These are phyloP conservation scores for Umbellularia californica DNA, from an alignment of 164 flowering plant species.

Conservation along the genomic window DNA sequence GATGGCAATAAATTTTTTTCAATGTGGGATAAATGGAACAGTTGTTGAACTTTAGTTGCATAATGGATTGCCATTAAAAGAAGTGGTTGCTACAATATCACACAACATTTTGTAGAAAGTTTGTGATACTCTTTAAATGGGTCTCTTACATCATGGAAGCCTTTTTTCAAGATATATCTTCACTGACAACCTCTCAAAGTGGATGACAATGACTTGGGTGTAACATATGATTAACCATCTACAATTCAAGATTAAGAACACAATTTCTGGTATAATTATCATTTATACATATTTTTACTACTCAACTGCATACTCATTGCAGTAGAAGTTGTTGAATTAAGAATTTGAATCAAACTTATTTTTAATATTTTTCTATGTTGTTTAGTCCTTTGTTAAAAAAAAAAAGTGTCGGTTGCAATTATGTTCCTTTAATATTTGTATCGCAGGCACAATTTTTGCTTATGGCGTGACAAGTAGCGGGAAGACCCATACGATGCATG, in stretches of 20 bases:
- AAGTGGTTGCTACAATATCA: no score
- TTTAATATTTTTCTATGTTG: background rate
- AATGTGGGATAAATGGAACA: no score
- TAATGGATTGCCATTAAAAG: no score
- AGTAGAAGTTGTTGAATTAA: background rate
- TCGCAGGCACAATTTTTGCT: conserved; percentile 82
- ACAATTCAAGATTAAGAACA: background rate
- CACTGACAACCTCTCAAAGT: no score
- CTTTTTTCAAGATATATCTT: no score
- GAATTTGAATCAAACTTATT: background rate
- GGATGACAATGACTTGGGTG: background rate
- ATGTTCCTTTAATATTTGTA: background rate
- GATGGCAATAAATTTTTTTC: no score
- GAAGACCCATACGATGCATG: conserved; percentile 96
- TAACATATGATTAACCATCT: background rate
- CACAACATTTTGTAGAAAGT: no score
- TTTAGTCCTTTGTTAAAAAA: background rate
- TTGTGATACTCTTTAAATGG: no score
- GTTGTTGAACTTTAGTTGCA: no score
- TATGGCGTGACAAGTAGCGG: conserved; percentile 99
- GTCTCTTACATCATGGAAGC: no score
- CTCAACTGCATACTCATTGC: background rate
- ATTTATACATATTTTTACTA: background rate
- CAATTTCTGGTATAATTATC: background rate
- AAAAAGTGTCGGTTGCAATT: background rate